A percentile compares a stretch with the other conserved stretches of the same genome.
These are phyloP conservation scores for Blastocystis sp. DNA, from an alignment of 352 stramenopile genomes.

Conservation along the genomic window DNA sequence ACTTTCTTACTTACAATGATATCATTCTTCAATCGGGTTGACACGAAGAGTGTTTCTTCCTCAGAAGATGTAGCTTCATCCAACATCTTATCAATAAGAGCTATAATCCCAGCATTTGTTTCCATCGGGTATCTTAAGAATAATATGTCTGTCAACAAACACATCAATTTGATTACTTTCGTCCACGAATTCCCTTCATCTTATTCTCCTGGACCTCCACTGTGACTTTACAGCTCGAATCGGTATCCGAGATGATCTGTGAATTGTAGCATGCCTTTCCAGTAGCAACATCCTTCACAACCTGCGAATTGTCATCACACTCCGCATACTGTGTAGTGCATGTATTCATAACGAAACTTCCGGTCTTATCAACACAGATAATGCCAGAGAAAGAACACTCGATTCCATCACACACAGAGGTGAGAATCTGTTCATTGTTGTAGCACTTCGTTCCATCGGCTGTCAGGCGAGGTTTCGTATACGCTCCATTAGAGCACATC, in stretches of 20 bases:
- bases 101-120: slow-evolving; percentile 1
- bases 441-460: slow-evolving; percentile 59
- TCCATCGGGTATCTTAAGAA: background rate
- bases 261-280: slow-evolving; percentile 61
- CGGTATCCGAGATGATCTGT: slow-evolving; percentile 20
- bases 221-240: slow-evolving; percentile 25
- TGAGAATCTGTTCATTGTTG: slow-evolving; percentile 57
- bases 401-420: background rate
- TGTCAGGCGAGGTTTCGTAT: slow-evolving; percentile 14
- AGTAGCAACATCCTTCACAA: background rate
- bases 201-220: slow-evolving; percentile 52
- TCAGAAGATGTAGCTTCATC: slow-evolving; percentile 29
- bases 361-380: slow-evolving; percentile 34
- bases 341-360: slow-evolving; percentile 49
- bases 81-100: slow-evolving; percentile 44
- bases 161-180: slow-evolving; percentile 42
- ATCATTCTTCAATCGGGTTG: slow-evolving; percentile 24
- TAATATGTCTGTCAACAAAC: slow-evolving; percentile 31
- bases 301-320: slow-evolving; percentile 9
- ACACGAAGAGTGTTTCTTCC: slow-evolving; percentile 10
- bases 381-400: slow-evolving; percentile 61
- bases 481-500: slow-evolving; percentile 38
- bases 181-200: slow-evolving; percentile 62
- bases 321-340: slow-evolving; percentile 51
- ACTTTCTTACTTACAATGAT: slow-evolving; percentile 6